phyloP scores from a whole-genome alignment of 2,329 filamentous ascomycete genomes.

The Plenodomus lindquistii region DNA sequence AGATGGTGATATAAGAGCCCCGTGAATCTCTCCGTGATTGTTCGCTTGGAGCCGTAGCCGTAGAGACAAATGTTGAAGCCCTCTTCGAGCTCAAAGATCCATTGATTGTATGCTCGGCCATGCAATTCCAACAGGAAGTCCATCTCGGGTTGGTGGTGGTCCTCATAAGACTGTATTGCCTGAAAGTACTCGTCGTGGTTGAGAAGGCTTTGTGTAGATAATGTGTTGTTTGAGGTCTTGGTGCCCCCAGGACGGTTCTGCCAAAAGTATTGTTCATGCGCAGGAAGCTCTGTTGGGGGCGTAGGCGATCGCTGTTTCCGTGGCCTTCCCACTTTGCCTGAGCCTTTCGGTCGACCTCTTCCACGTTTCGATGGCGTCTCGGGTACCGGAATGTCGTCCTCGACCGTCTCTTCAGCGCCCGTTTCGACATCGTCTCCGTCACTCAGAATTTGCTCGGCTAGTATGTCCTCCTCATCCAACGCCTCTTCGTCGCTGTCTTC shows the following conservation, averaged over 20 bases:
- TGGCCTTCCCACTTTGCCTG: slow-evolving; percentile 52
- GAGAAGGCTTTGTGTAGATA: slow-evolving; percentile 74
- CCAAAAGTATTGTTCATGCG: slow-evolving; percentile 91
- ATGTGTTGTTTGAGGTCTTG: slow-evolving; percentile 85
- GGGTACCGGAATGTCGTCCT: slow-evolving; percentile 45
- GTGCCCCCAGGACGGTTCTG: slow-evolving; percentile 81
- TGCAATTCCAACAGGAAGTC: slow-evolving; percentile 75
- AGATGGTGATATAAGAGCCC: slow-evolving; percentile 64
- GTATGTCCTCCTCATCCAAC: slow-evolving; percentile 66
- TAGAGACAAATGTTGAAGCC: slow-evolving; percentile 85
- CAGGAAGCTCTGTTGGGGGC: slow-evolving; percentile 77
- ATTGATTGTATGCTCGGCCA: slow-evolving; percentile 82
- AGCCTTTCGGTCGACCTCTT: slow-evolving; percentile 44
- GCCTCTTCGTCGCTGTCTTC: slow-evolving; percentile 69
- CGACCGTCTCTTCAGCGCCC: slow-evolving; percentile 28
- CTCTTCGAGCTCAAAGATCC: slow-evolving; percentile 86
- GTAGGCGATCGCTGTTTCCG: slow-evolving; percentile 72
- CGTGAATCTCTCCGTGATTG: slow-evolving; percentile 75
- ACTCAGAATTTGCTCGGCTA: slow-evolving; percentile 71
- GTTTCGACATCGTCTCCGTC: slow-evolving; percentile 47
- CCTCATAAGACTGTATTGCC: slow-evolving; percentile 64
- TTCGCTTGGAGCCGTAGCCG: slow-evolving; percentile 87
- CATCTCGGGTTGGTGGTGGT: slow-evolving; percentile 72
- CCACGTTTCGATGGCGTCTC: slow-evolving; percentile 61
- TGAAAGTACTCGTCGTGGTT: slow-evolving; percentile 92